phyloP scores from a whole-genome alignment of 129 eudicot genomes.

The Dittrichia graveolens region DNA sequence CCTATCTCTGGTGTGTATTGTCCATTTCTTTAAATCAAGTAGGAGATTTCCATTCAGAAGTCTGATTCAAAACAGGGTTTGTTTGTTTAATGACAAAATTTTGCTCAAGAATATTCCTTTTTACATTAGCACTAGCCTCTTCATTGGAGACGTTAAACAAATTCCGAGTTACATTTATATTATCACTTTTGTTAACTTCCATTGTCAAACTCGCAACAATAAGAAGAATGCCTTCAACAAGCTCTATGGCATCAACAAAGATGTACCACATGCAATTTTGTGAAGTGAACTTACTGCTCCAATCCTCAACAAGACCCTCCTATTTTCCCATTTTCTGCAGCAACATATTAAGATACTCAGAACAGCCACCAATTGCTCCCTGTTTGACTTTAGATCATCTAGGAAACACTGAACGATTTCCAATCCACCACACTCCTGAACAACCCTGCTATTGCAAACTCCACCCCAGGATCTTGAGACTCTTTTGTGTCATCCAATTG shows the following conservation, averaged over 20 bases:
- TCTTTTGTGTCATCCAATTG: constrained; percentile 96
- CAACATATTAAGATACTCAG: constrained; percentile 87
- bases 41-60: too few species aligned
- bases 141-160: constrained; percentile 76
- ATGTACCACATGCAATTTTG: constrained; percentile 94
- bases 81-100: too few species aligned
- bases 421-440: constrained; percentile 91
- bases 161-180: constrained; percentile 68
- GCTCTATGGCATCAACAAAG: constrained; percentile 96
- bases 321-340: constrained; percentile 94
- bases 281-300: constrained; percentile 87
- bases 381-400: constrained; percentile 94
- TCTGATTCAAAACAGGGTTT: too few species aligned
- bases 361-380: constrained; percentile 87
- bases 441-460: constrained; percentile 98
- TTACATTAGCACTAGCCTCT: constrained; percentile 85
- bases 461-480: constrained; percentile 97
- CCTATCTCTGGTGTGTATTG: too few species aligned
- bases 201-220: constrained; percentile 89
- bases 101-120: too few species aligned
- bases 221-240: constrained; percentile 95
- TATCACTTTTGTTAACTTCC: constrained; percentile 95
- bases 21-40: too few species aligned
- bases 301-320: constrained; percentile 73
- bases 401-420: constrained; percentile 82